These are phyloP conservation scores for Citrullus colocynthis DNA, from an alignment of 306 rosid species.

Conservation along the genomic window DNA sequence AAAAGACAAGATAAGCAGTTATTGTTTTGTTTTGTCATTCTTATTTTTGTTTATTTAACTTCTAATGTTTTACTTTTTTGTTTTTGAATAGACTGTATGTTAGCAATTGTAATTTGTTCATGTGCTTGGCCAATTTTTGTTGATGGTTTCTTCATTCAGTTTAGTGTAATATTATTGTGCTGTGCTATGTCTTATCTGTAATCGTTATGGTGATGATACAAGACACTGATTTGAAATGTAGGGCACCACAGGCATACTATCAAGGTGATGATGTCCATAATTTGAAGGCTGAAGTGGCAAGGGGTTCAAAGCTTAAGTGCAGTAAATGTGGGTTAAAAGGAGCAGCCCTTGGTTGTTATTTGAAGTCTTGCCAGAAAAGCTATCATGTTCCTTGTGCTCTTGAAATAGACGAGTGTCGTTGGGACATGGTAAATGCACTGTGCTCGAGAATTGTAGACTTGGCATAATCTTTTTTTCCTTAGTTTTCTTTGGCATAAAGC, in stretches of 20 bases:
- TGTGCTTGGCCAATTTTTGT: not conserved
- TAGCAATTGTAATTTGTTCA: not conserved
- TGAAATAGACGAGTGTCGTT: conserved; percentile 56
- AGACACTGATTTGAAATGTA: conserved; percentile 25
- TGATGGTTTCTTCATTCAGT: not conserved
- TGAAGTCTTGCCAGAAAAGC: conserved; percentile 69
- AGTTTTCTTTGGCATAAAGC: not conserved
- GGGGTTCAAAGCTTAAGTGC: conserved; percentile 89
- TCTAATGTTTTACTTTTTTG: not conserved
- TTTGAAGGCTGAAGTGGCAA: conserved; percentile 67
- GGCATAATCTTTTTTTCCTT: not conserved
- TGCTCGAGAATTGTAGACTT: not conserved
- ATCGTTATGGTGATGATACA: not conserved
- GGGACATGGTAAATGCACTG: conserved; percentile 37
- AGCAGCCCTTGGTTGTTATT: conserved; percentile 88
- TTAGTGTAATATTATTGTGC: not conserved
- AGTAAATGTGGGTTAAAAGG: conserved; percentile 65
- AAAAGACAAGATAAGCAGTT: not conserved
- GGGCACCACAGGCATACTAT: conserved; percentile 88
- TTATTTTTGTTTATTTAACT: no score
- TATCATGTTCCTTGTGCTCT: conserved; percentile 86
- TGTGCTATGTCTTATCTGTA: not conserved
- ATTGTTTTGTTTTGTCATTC: not conserved
- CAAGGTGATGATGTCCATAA: conserved; percentile 41
- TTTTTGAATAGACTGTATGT: not conserved